Percentiles rank a stretch among this genome's conserved stretches.
Evolutionary conservation across 345 rosid species (phyloP).

Genomic region (Eucalyptus curtisii): DNA sequence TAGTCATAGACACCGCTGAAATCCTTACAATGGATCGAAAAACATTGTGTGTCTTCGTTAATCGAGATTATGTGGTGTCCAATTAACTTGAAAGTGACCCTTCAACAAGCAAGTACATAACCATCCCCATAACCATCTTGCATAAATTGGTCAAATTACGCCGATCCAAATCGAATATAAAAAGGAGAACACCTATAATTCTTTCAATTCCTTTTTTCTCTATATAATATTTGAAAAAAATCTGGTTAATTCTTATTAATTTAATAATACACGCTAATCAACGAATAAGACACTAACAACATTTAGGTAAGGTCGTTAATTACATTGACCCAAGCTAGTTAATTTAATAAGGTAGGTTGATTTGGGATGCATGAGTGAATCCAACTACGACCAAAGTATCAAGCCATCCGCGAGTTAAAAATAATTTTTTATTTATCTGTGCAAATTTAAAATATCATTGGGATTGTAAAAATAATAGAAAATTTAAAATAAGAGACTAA

Average conservation of each 20-base stretch:
- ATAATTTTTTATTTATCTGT: background rate
- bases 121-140: background rate
- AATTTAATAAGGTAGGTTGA: background rate
- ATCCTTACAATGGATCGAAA: background rate
- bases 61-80: rapidly evolving
- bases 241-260: background rate
- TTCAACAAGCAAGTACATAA: background rate
- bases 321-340: background rate
- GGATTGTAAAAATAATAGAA: no score
- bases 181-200: background rate
- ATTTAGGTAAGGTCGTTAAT: background rate
- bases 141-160: background rate
- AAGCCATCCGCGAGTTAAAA: background rate
- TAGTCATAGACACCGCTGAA: background rate
- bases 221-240: background rate
- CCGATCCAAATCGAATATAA: background rate
- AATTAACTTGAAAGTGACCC: background rate
- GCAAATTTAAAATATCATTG: background rate
- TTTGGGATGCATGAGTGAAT: background rate
- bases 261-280: background rate
- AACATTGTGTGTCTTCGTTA: background rate
- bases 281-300: background rate
- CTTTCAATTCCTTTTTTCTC: background rate
- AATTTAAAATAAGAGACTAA: no score
- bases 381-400: background rate